phyloP scores from a whole-genome alignment of 192 early-diverging fungal species.

The Funneliformis mosseae region DNA sequence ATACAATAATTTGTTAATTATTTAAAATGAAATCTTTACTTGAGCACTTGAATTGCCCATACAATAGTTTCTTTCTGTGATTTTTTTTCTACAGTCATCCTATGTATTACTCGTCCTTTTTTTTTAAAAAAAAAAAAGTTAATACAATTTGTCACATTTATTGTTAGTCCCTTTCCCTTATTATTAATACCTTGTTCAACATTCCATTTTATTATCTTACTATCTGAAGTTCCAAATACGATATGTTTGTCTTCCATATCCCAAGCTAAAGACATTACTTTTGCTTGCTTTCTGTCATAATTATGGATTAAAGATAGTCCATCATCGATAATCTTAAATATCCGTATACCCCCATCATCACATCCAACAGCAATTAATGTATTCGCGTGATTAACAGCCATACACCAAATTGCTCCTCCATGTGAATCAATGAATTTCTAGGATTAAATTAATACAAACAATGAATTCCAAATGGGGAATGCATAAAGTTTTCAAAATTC shows the following conservation, averaged over 20 bases:
- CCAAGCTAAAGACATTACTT: constrained; percentile 90
- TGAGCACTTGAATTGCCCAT: constrained; percentile 75
- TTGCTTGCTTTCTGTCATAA: constrained; percentile 50
- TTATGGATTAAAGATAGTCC: constrained; percentile 66
- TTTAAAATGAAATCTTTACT: constrained; percentile 25
- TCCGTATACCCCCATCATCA: constrained; percentile 87
- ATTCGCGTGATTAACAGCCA: constrained; percentile 75
- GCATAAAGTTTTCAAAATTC: background rate
- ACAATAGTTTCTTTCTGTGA: constrained; percentile 81
- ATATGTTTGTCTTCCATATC: constrained; percentile 68
- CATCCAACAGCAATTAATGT: constrained; percentile 87
- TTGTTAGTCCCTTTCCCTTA: background rate
- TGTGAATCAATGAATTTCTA: constrained; percentile 71
- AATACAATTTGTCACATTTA: background rate
- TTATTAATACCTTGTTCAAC: constrained; percentile 39
- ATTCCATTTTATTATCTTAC: constrained; percentile 74
- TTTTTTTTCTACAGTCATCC: constrained; percentile 78
- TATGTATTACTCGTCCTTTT: constrained; percentile 53
- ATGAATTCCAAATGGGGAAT: background rate
- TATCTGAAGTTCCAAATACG: constrained; percentile 83
- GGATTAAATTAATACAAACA: background rate
- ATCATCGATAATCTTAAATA: constrained; percentile 83
- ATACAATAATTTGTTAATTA: background rate
- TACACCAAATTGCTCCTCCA: constrained; percentile 95
- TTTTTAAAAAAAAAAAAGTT: background rate